Conservation (phyloP, 2,329 filamentous ascomycete species). For the Talaromyces sp. region DNA sequence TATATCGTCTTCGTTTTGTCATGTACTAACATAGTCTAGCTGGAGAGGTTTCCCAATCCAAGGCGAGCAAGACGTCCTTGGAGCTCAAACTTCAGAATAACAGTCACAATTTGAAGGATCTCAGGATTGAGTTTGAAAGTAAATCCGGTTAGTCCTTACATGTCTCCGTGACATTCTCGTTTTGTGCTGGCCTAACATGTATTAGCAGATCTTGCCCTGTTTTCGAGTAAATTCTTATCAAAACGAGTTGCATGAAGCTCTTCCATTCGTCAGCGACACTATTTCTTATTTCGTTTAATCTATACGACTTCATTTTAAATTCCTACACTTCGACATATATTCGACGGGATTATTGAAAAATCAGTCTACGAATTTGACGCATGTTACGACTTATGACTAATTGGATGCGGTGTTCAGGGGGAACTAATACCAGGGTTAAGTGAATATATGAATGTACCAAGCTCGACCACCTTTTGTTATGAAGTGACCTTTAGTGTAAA, state of each 20-base stretch:
- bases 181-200: neutral
- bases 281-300: neutral
- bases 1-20: neutral
- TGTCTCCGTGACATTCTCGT: too few relatives aligned
- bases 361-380: neutral
- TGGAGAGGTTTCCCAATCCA: neutral
- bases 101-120: constrained; percentile 1
- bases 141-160: neutral
- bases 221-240: constrained; percentile 2
- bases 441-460: neutral
- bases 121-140: constrained; percentile 11
- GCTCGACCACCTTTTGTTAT: neutral
- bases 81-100: constrained; percentile 11
- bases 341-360: neutral
- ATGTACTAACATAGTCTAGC: constrained; percentile 1
- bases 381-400: constrained; percentile 9
- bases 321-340: neutral
- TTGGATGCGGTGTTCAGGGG: constrained; percentile 6
- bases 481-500: neutral
- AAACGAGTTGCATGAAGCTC: neutral
- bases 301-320: neutral
- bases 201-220: neutral
- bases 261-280: neutral
- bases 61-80: constrained; percentile 1
- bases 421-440: neutral